Base-by-base conservation (phyloP, 2,329 filamentous ascomycete genomes). In the Talaromyces sp. region DNA sequence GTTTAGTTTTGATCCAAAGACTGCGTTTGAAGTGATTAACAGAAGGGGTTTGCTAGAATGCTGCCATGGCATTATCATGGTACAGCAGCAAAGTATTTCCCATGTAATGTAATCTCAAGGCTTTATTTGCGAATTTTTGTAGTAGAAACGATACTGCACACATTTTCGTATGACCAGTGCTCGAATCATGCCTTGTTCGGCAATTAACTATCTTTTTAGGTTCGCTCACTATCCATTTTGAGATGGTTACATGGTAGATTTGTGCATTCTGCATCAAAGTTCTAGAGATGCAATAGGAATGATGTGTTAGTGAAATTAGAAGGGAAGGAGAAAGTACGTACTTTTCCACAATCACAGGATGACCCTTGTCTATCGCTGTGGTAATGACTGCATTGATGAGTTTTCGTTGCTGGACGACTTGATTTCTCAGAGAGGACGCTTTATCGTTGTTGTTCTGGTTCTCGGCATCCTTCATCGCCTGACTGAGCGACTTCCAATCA, bases 401-500 rank as follows among this genome's bases (percentile, higher is more conserved):
- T 67, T 84, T 82, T 62, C 86, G 83, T 72, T 87, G 85, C 68
- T 83, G 81, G 59, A 83, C 79, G 39, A 88, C 87, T 65, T 85
- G 80, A 69, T 83, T 83, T 71, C 84, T 86, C 22, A 88, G 77
- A 56, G 82, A 74, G 11, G 82, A 79, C 16, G 87, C 78, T 72
- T 86, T 84, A 59, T 81, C 77, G 67, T 79, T 79, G 70, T 83
- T 79, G 70, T 85, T 84, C 73, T 85, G 81, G 66, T 86, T 83
- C 70, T 87, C 85, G 11, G 87, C 86, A 67, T 84, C 79, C 67
- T 84, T 82, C 67, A 88, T 79, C 27, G 83, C 82, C 68, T 84
- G 82, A 50, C 79, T 82, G 69, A 86, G 85, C 39, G 80, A 76
- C 71, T 87, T 87, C 86, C 86, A 89, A 43, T 83, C 79, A 72